Conservation (phyloP, 805 yeast genomes). For the Ogataea siamensis region DNA sequence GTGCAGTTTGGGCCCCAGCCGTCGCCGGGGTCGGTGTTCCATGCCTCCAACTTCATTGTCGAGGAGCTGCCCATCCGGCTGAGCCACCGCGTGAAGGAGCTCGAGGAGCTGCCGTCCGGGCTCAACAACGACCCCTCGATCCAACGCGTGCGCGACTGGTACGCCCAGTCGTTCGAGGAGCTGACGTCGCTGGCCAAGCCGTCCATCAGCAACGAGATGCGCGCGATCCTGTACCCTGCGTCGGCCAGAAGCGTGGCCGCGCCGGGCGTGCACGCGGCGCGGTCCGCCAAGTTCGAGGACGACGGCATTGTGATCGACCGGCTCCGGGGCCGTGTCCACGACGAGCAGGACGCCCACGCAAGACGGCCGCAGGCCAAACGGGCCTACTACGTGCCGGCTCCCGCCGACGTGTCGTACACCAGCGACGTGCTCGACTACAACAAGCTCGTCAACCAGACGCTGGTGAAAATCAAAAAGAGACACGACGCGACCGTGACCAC, state of each 20-base stretch:
- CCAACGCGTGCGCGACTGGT: conserved; percentile 78
- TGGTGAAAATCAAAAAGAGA: conserved; percentile 70
- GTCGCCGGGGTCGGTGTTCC: conserved; percentile 70
- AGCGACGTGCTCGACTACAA: conserved; percentile 72
- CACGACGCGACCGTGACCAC: conserved; percentile 94
- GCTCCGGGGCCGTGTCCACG: conserved; percentile 17
- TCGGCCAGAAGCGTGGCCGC: conserved; percentile 4
- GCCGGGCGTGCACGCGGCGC: conserved; percentile 11
- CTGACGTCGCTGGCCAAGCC: conserved; percentile 66
- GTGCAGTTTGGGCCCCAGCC: conserved; percentile 86
- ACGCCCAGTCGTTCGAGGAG: conserved; percentile 86
- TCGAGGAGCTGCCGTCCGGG: conserved; percentile 77
- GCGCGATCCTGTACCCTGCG: conserved; percentile 33
- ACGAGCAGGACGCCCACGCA: conserved; percentile 6
- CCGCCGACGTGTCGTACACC: conserved; percentile 62
- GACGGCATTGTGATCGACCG: conserved; percentile 44
- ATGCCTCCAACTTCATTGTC: conserved; percentile 80
- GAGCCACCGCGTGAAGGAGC: conserved; percentile 81
- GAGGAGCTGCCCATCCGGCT: conserved; percentile 85
- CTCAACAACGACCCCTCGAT: conserved; percentile 73
- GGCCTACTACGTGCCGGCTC: conserved; percentile 51
- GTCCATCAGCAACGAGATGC: conserved; percentile 41
- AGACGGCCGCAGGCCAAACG: conserved; percentile 2
- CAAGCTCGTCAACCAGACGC: conserved; percentile 58
- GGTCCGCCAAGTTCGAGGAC: conserved; percentile 38